These are phyloP conservation scores for Fermentozyma sake DNA, from an alignment of 1,139 yeast species.

Conservation along the genomic window DNA sequence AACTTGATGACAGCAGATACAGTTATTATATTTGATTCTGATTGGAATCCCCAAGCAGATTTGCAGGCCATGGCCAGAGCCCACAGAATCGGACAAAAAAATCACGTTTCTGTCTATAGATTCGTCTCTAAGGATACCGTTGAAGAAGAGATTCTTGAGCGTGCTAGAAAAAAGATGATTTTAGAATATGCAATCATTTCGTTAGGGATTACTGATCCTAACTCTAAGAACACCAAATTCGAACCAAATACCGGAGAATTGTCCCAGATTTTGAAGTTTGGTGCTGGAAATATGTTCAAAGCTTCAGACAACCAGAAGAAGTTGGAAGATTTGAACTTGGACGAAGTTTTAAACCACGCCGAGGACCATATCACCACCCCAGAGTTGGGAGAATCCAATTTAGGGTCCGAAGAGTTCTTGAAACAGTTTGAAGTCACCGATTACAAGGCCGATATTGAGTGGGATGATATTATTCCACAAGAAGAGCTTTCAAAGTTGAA, in stretches of 20 bases:
- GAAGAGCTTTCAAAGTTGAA: slow-evolving; percentile 86
- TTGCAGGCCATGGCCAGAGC: slow-evolving; percentile 99
- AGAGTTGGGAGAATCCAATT: slow-evolving; percentile 90
- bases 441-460: slow-evolving; percentile 95
- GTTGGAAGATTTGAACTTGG: slow-evolving; percentile 90
- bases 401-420: slow-evolving; percentile 97
- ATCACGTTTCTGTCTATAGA: slow-evolving; percentile 94
- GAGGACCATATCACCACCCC: slow-evolving; percentile 97
- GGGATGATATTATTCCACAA: slow-evolving; percentile 99
- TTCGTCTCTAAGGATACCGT: slow-evolving; percentile 96
- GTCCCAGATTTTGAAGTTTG: slow-evolving; percentile 91
- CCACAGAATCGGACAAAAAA: slow-evolving; percentile 97
- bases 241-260: slow-evolving; percentile 86
- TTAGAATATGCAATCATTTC: slow-evolving; percentile 96
- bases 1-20: slow-evolving; percentile 99
- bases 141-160: slow-evolving; percentile 93
- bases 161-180: slow-evolving; percentile 97
- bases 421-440: slow-evolving; percentile 98
- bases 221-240: slow-evolving; percentile 35
- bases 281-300: slow-evolving; percentile 98
- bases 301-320: slow-evolving; percentile 90
- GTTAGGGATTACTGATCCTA: slow-evolving; percentile 84
- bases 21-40: slow-evolving; percentile 94
- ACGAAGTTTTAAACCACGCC: slow-evolving; percentile 93
- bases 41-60: slow-evolving; percentile 99